phyloP scores from a whole-genome alignment of 192 early-diverging fungal species.

The Podila epicladia region DNA sequence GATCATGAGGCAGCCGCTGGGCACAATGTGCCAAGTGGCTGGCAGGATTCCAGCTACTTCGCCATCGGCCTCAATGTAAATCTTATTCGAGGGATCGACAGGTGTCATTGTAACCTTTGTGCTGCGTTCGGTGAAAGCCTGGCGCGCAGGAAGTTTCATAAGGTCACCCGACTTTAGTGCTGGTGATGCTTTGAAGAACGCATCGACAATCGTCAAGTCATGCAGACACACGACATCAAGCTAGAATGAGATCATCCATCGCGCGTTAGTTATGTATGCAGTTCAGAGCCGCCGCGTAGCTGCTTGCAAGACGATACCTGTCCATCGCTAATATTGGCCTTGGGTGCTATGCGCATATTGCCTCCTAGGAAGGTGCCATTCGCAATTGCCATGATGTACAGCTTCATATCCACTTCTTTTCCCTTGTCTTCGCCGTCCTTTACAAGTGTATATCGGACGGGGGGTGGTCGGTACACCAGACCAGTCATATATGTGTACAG shows the following conservation, averaged over 20 bases:
- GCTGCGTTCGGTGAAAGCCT: slow-evolving; percentile 33
- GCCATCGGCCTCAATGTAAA: slow-evolving; percentile 42
- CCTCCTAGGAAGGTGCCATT: slow-evolving; percentile 35
- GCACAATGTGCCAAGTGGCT: slow-evolving; percentile 29
- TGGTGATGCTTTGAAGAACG: slow-evolving; percentile 27
- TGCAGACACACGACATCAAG: slow-evolving; percentile 42
- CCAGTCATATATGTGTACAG: slow-evolving; percentile 45
- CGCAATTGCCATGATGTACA: slow-evolving; percentile 47
- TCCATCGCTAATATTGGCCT: slow-evolving; percentile 22
- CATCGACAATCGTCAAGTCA: slow-evolving; percentile 20
- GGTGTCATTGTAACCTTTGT: slow-evolving; percentile 24
- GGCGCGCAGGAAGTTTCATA: slow-evolving; percentile 23
- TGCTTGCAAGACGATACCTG: slow-evolving; percentile 1
- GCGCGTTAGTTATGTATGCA: neutral
- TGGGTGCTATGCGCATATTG: slow-evolving; percentile 47
- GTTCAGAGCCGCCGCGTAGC: too few relatives aligned
- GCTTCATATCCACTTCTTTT: slow-evolving; percentile 19
- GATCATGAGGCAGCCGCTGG: slow-evolving; percentile 32
- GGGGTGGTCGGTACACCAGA: slow-evolving; percentile 18
- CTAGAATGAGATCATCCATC: neutral
- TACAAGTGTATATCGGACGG: slow-evolving; percentile 19
- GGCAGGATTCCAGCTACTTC: slow-evolving; percentile 41
- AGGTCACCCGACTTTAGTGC: slow-evolving; percentile 31
- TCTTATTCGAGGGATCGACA: slow-evolving; percentile 7
- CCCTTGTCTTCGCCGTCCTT: neutral